These are phyloP conservation scores for Trametes cubensis DNA, from an alignment of 768 basidiomycete genomes.

Conservation along the genomic window DNA sequence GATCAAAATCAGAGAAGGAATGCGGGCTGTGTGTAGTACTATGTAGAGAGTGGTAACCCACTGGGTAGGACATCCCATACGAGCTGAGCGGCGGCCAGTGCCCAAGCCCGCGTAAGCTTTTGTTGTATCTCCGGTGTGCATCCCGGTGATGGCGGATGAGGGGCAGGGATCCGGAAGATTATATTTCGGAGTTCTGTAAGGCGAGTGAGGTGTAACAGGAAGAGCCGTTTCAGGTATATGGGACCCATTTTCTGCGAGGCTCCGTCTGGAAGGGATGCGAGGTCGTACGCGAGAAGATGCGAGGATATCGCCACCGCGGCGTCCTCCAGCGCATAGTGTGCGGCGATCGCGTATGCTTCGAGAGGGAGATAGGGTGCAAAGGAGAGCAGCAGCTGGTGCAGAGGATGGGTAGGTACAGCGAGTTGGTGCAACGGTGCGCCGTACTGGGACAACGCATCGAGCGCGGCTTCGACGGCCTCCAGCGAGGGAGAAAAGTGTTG, in stretches of 20 bases:
- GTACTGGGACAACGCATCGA: conserved; percentile 31
- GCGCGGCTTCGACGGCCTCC: conserved; percentile 29
- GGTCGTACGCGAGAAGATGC: conserved; percentile 41
- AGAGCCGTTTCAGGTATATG: conserved; percentile 44
- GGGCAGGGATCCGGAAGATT: conserved; percentile 30
- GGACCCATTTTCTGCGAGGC: conserved; percentile 43
- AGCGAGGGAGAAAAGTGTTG: conserved; percentile 34
- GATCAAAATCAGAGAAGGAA: too few relatives aligned
- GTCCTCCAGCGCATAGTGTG: conserved; percentile 36
- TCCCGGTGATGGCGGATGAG: conserved; percentile 27
- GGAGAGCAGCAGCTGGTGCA: conserved; percentile 39
- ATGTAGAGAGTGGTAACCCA: conserved; percentile 14
- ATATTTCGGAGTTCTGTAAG: conserved; percentile 38
- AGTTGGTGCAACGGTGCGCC: conserved; percentile 28
- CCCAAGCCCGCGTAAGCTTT: conserved; percentile 35
- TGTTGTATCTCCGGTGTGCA: conserved; percentile 29
- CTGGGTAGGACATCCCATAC: conserved; percentile 34
- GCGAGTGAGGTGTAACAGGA: conserved; percentile 42
- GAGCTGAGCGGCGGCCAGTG: conserved; percentile 32
- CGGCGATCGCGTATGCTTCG: conserved; percentile 47
- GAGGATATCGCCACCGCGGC: conserved; percentile 44
- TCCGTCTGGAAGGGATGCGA: conserved; percentile 41
- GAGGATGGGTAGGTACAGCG: conserved; percentile 33
- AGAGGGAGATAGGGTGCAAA: conserved; percentile 41
- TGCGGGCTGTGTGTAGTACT: background rate